Conservation (phyloP, 1,284 basidiomycete species). For the Schizophyllum amplum region DNA sequence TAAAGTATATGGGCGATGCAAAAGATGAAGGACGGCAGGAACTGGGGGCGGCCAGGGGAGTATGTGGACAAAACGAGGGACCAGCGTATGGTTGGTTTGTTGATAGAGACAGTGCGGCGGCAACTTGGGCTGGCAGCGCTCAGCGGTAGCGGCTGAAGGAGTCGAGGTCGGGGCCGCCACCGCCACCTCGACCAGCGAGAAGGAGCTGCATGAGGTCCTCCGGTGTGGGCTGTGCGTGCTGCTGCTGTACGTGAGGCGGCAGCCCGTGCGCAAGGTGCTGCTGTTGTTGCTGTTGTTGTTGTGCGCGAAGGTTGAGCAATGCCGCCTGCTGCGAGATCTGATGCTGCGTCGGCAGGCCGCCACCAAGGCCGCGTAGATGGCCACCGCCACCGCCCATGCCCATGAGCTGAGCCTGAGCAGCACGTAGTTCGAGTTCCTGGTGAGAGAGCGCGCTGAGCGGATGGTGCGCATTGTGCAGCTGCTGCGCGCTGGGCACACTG, state of each 20-base stretch:
- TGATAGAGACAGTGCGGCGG: neutral
- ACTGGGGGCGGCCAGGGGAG: neutral
- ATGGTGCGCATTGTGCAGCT: conserved; percentile 38
- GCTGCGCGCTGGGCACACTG: conserved; percentile 39
- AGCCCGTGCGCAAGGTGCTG: conserved; percentile 44
- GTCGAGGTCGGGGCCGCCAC: neutral
- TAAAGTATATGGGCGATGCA: neutral
- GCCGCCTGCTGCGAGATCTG: conserved; percentile 3
- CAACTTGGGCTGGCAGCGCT: neutral
- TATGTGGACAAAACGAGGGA: neutral
- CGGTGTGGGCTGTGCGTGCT: conserved; percentile 2
- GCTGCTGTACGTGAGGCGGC: conserved; percentile 31
- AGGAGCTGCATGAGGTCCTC: neutral
- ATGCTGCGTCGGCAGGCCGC: neutral
- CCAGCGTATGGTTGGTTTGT: neutral
- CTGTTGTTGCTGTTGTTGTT: conserved; percentile 33
- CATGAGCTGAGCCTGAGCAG: neutral
- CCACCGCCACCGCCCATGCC: neutral
- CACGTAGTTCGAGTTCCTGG: neutral
- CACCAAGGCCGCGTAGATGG: neutral
- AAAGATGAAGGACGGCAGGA: neutral
- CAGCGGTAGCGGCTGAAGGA: neutral
- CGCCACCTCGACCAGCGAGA: conserved; percentile 22
- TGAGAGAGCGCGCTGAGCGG: conserved; percentile 21
- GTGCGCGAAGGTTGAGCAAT: conserved; percentile 14